These are phyloP conservation scores for Solanum stenotomum DNA, from an alignment of 257 asterid genomes.

Conservation along the genomic window DNA sequence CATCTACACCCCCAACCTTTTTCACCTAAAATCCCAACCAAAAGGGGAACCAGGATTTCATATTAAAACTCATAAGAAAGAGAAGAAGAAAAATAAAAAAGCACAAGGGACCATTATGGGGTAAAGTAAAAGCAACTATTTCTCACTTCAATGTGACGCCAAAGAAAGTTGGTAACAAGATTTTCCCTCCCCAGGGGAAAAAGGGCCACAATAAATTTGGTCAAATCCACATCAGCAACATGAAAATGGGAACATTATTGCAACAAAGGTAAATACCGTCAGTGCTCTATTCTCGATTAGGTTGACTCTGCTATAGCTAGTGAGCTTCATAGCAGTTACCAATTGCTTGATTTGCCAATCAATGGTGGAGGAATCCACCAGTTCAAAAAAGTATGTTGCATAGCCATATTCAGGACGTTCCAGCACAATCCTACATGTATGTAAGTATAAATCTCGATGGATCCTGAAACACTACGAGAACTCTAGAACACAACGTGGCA, in stretches of 20 bases:
- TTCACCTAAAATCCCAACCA: not conserved
- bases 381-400: slow-evolving; percentile 89
- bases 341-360: slow-evolving; percentile 82
- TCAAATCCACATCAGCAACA: not conserved
- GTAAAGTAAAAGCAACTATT: not conserved
- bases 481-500: not conserved
- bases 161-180: not conserved
- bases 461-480: not conserved
- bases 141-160: not conserved
- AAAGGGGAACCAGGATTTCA: not conserved
- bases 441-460: not conserved
- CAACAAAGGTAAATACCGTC: slow-evolving; percentile 39
- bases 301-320: slow-evolving; percentile 66
- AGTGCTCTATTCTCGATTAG: slow-evolving; percentile 65
- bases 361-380: slow-evolving; percentile 46
- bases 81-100: not conserved
- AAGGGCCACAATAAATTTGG: not conserved
- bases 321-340: slow-evolving; percentile 73
- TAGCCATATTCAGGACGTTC: slow-evolving; percentile 98
- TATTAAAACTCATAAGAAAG: not conserved
- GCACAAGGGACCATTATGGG: not conserved
- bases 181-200: not conserved
- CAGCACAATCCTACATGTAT: slow-evolving; percentile 74
- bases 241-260: not conserved
- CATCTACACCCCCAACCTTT: not conserved